phyloP scores from a whole-genome alignment of 257 asterid genomes.

The Echites panduratus region DNA sequence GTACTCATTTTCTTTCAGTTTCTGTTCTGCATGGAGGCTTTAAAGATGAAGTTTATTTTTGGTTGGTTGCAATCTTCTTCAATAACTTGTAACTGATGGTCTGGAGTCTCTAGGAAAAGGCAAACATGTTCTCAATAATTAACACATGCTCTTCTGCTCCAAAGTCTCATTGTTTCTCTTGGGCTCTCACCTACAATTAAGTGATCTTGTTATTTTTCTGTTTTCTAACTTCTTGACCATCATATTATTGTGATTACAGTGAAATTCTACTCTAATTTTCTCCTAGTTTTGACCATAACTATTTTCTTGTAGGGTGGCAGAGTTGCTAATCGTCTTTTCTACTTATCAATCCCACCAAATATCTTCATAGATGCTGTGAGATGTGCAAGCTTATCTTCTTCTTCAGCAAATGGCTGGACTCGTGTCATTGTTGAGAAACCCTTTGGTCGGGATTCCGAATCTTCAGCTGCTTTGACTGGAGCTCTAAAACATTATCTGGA shows the following conservation, averaged over 20 bases:
- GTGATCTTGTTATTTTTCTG: not conserved
- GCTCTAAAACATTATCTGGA: conserved; percentile 76
- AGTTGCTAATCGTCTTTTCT: conserved; percentile 75
- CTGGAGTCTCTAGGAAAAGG: conserved; percentile 3
- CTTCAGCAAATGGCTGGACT: conserved; percentile 85
- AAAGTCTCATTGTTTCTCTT: not conserved
- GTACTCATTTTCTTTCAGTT: not conserved
- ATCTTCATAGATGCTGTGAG: conserved; percentile 79
- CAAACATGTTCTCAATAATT: not conserved
- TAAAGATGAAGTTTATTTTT: not conserved
- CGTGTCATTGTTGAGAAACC: conserved; percentile 98
- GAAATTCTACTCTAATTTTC: not conserved
- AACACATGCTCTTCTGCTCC: not conserved
- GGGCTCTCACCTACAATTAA: not conserved
- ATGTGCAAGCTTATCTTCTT: conserved; percentile 87
- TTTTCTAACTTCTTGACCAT: not conserved
- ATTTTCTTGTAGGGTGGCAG: conserved; percentile 60
- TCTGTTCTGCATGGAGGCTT: not conserved
- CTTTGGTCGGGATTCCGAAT: conserved; percentile 91
- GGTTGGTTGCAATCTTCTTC: not conserved
- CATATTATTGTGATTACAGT: not conserved
- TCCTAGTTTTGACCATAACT: conserved; percentile 6
- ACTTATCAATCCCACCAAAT: conserved; percentile 94
- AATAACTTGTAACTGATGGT: not conserved
- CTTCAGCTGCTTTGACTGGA: conserved; percentile 87